A percentile compares a stretch with the other conserved stretches of the same genome.
These are phyloP conservation scores for Liriodendron chinense DNA, from an alignment of 164 flowering plant species.

Conservation along the genomic window DNA sequence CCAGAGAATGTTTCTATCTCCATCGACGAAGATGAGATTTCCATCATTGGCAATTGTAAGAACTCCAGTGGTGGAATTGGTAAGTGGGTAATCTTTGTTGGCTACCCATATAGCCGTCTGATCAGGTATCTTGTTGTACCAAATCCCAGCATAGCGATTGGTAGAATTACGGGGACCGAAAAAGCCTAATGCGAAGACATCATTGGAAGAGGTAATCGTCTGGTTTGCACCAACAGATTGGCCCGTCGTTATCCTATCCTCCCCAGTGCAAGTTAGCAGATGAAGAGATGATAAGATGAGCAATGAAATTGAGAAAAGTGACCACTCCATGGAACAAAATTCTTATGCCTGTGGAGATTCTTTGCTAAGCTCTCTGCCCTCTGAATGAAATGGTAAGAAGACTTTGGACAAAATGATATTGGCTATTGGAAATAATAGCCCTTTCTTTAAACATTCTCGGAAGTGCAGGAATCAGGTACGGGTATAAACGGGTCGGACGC, in stretches of 20 bases:
- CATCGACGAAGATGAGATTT: constrained; percentile 20
- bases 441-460: too few relatives aligned
- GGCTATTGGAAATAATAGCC: too few relatives aligned
- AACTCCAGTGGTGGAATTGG: constrained; percentile 3
- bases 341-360: too few relatives aligned
- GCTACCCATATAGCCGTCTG: constrained; percentile 43
- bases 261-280: too few relatives aligned
- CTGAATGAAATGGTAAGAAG: too few relatives aligned
- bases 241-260: neutral
- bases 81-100: constrained; percentile 33
- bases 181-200: constrained; percentile 22
- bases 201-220: constrained; percentile 19
- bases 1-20: neutral
- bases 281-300: too few relatives aligned
- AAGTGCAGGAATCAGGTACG: too few relatives aligned
- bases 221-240: neutral
- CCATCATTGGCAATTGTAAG: constrained; percentile 18
- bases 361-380: too few relatives aligned
- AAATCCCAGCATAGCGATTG: constrained; percentile 32
- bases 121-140: constrained; percentile 23
- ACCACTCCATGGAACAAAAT: too few relatives aligned
- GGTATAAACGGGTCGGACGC: too few relatives aligned
- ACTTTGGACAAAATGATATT: too few relatives aligned
- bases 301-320: too few relatives aligned
- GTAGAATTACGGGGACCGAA: constrained; percentile 16